phyloP scores from a whole-genome alignment of 2,329 filamentous ascomycete species.

The Arthrobotrys sinensis region DNA sequence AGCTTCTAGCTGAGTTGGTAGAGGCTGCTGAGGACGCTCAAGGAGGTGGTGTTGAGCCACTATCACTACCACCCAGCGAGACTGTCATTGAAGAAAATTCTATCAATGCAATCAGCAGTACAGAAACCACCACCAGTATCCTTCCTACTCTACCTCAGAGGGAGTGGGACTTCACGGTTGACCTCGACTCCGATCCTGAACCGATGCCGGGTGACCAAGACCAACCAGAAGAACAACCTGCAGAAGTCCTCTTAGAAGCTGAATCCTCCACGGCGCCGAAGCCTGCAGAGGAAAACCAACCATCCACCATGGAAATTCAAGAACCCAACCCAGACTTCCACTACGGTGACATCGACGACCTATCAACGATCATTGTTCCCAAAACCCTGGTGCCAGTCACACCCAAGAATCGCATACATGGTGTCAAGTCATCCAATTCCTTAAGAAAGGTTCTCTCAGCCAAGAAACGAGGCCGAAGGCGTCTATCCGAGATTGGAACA shows the following conservation, averaged over 20 bases:
- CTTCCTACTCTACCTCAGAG: neutral
- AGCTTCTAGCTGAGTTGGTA: neutral
- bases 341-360: constrained; percentile 56
- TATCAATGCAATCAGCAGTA: neutral
- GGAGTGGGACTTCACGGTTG: constrained; percentile 2
- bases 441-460: constrained; percentile 36
- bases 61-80: neutral
- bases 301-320: neutral
- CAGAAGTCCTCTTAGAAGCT: neutral
- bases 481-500: constrained; percentile 24
- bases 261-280: neutral
- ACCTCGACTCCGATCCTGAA: constrained; percentile 1
- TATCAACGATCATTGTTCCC: constrained; percentile 44
- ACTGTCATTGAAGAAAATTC: neutral
- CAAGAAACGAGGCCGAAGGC: constrained; percentile 16
- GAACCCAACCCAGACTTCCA: constrained; percentile 22
- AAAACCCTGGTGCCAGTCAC: constrained; percentile 41
- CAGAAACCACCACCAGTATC: neutral
- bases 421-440: constrained; percentile 24
- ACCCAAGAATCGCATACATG: constrained; percentile 41
- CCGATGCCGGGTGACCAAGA: neutral
- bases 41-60: neutral
- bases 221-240: neutral
- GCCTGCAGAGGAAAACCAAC: neutral
- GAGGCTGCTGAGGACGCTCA: neutral